Evolutionary conservation across 2,329 filamentous ascomycete genomes (phyloP).

Genomic region (Pseudogymnoascus sp.): DNA sequence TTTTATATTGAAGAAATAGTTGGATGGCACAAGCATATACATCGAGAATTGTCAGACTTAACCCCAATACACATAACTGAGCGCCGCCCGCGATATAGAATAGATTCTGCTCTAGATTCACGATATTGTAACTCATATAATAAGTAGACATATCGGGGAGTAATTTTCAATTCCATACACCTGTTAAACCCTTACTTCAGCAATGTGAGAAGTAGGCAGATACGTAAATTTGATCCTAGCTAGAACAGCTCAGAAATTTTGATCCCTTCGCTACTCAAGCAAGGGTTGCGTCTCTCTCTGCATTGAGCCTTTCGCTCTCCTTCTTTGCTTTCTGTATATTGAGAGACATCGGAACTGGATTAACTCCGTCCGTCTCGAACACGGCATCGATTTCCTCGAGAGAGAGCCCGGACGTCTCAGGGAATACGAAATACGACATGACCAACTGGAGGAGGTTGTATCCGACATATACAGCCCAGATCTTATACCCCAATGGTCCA

Average conservation of each 20-base stretch:
- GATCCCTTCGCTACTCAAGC: neutral
- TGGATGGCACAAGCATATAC: neutral
- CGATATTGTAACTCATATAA: neutral
- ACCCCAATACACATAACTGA: neutral
- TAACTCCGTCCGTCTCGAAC: slow-evolving; percentile 42
- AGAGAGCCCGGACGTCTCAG: slow-evolving; percentile 42
- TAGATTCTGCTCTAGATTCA: neutral
- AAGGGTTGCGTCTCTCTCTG: neutral
- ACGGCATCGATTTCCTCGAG: slow-evolving; percentile 54
- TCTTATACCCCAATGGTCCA: slow-evolving; percentile 42
- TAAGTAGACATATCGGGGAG: neutral
- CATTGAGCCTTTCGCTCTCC: slow-evolving; percentile 23
- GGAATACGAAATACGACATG: slow-evolving; percentile 44
- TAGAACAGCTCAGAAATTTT: neutral
- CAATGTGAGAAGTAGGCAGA: neutral
- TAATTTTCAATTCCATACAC: neutral
- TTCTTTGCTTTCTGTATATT: slow-evolving; percentile 36
- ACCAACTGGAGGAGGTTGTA: slow-evolving; percentile 44
- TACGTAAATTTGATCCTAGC: neutral
- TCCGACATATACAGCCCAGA: slow-evolving; percentile 44
- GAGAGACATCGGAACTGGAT: slow-evolving; percentile 38
- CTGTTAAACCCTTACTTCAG: neutral
- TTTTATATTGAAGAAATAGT: neutral
- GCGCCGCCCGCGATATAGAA: neutral
- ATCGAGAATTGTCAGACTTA: neutral